Evolutionary conservation across 2,329 filamentous ascomycete genomes (phyloP).

Genomic region (Didymella keratinophila): DNA sequence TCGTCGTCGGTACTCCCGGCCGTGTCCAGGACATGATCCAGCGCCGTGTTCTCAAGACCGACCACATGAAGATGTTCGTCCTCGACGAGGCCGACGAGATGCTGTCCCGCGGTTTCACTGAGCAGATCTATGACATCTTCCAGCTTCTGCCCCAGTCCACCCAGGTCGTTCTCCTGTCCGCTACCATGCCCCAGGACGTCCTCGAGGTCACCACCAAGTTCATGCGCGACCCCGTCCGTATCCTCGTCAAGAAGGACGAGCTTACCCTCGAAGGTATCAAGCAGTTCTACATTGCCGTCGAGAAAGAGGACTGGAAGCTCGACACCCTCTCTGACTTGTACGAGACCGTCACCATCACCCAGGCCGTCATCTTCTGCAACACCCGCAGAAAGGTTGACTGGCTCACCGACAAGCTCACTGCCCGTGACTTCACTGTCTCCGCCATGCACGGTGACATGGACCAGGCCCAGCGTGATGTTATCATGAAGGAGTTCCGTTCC

Average conservation of each 20-base stretch:
- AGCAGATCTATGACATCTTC: constrained; percentile 99
- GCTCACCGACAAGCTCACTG: constrained; percentile 99
- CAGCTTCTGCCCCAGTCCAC: constrained; percentile 97
- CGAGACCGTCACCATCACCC: constrained; percentile 99
- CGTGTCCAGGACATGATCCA: constrained; percentile 99
- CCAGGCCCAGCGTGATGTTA: constrained; percentile 95
- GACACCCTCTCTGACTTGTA: constrained; percentile 98
- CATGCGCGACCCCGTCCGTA: constrained; percentile 99
- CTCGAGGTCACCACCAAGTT: constrained; percentile 99
- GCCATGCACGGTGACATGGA: constrained; percentile 99
- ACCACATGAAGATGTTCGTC: constrained; percentile 99
- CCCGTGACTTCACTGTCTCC: constrained; percentile 98
- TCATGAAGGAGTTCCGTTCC: constrained; percentile 99
- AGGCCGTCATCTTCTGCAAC: constrained; percentile 99
- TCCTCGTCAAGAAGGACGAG: constrained; percentile 99
- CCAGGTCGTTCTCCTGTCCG: constrained; percentile 97
- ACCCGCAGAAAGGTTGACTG: constrained; percentile 99
- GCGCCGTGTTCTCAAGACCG: constrained; percentile 94
- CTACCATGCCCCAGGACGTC: constrained; percentile 98
- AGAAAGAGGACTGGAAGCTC: constrained; percentile 99
- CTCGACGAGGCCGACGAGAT: constrained; percentile 99
- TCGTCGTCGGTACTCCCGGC: constrained; percentile 96
- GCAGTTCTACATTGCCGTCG: constrained; percentile 99
- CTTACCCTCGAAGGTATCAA: constrained; percentile 99
- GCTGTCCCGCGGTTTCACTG: constrained; percentile 98